Conservation (phyloP, 257 asterid genomes). For the Solanum lycopersicoides region DNA sequence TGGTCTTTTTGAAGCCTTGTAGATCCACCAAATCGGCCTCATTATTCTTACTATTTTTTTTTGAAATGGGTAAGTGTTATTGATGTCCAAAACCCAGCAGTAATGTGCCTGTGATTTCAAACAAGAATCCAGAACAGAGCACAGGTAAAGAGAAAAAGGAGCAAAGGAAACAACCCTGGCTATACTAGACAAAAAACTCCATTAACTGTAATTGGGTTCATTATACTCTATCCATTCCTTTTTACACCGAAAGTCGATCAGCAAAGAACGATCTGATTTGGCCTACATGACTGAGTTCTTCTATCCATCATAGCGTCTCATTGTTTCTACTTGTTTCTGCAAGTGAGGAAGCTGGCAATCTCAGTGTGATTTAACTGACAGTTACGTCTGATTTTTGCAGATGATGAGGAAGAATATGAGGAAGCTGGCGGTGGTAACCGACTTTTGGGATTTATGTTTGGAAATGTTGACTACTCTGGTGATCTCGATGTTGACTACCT, state of each 20-base stretch:
- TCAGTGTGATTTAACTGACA: neutral
- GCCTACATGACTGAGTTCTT: neutral
- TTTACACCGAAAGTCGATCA: neutral
- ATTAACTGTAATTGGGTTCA: neutral
- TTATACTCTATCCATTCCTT: neutral
- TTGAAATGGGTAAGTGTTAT: neutral
- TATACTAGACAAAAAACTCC: neutral
- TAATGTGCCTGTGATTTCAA: neutral
- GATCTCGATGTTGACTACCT: constrained; percentile 98
- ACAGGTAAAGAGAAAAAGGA: neutral
- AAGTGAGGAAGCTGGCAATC: neutral
- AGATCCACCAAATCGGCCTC: neutral
- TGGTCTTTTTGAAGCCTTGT: neutral
- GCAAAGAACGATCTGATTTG: neutral
- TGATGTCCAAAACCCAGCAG: neutral
- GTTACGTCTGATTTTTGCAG: constrained; percentile 28
- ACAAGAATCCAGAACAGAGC: neutral
- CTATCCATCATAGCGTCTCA: neutral
- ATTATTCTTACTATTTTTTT: neutral
- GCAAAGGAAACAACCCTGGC: neutral
- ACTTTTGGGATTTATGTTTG: constrained; percentile 94
- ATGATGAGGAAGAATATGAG: constrained; percentile 92
- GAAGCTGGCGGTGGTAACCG: constrained; percentile 77
- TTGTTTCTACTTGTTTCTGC: constrained; percentile 2
- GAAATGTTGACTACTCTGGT: constrained; percentile 91